These are phyloP conservation scores for Glutinoglossum americanum DNA, from an alignment of 495 filamentous ascomycete species.

Conservation along the genomic window DNA sequence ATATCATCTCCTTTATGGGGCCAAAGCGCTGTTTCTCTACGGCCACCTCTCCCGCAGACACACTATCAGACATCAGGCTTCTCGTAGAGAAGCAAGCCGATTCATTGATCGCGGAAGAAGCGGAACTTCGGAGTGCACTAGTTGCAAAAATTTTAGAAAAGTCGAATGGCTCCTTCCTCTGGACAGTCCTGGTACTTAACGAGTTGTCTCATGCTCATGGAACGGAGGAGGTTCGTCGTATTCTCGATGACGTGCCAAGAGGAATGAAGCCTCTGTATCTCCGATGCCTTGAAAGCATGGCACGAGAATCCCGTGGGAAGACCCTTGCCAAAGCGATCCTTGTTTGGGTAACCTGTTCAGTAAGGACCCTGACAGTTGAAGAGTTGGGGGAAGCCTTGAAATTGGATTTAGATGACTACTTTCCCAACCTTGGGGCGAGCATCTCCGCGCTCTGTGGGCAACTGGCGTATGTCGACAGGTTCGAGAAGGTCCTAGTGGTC, in stretches of 20 bases:
- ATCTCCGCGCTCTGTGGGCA: conserved; percentile 19
- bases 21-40: not conserved
- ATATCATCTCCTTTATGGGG: not conserved
- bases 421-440: conserved; percentile 12
- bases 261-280: conserved; percentile 18
- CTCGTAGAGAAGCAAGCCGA: not conserved
- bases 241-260: conserved; percentile 16
- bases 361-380: conserved; percentile 12
- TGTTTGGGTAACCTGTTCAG: conserved; percentile 15
- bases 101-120: not conserved
- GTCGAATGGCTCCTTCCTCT: conserved; percentile 13
- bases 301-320: conserved; percentile 3
- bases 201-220: conserved; percentile 13
- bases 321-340: conserved; percentile 16
- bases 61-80: not conserved
- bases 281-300: conserved; percentile 11
- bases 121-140: not conserved
- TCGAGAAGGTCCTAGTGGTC: conserved; percentile 12
- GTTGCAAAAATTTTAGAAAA: not conserved
- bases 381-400: conserved; percentile 17
- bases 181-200: conserved; percentile 16
- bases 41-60: not conserved
- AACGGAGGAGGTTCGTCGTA: conserved; percentile 11
- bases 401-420: conserved; percentile 12
- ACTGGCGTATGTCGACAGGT: conserved; percentile 15